These are phyloP conservation scores for Alternaria alternata DNA, from an alignment of 2,329 filamentous ascomycete species.

Conservation along the genomic window DNA sequence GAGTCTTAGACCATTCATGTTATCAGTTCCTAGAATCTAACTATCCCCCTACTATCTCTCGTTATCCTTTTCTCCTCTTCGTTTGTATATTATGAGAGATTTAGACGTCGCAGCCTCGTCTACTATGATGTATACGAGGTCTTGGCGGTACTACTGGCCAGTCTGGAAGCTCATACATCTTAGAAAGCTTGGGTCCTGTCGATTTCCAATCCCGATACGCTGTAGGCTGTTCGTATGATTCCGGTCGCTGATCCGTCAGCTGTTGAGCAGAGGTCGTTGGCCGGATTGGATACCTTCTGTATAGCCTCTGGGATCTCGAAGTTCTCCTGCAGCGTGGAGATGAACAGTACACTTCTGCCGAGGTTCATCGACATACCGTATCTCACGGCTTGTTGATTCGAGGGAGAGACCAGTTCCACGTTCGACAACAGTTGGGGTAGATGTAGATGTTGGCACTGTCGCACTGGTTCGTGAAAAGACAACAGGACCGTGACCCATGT, in stretches of 20 bases:
- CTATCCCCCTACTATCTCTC: too few relatives aligned
- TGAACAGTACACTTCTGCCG: too few relatives aligned
- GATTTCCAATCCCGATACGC: not conserved
- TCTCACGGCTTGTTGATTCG: not conserved
- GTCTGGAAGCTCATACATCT: not conserved
- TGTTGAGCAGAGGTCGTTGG: not conserved
- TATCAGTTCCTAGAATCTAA: fast-evolving
- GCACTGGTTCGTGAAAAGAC: not conserved
- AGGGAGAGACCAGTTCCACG: not conserved
- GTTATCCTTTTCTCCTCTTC: not conserved
- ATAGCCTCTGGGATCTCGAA: too few relatives aligned
- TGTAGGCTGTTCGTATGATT: not conserved
- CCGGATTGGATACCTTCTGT: too few relatives aligned
- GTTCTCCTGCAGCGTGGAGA: too few relatives aligned
- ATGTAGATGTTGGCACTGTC: not conserved
- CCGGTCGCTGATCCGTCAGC: not conserved
- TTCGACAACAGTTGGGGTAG: not conserved
- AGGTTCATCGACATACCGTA: too few relatives aligned
- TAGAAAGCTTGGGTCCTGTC: too few relatives aligned
- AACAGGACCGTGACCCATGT: not conserved
- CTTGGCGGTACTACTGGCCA: not conserved
- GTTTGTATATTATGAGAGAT: too few relatives aligned
- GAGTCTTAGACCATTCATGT: not conserved
- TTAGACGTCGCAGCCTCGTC: not conserved
- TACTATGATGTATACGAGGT: not conserved